Evolutionary conservation across 2,329 filamentous ascomycete genomes (phyloP), one percentile per base, ranked within the genome.

Genomic region (Didymella pomorum): DNA sequence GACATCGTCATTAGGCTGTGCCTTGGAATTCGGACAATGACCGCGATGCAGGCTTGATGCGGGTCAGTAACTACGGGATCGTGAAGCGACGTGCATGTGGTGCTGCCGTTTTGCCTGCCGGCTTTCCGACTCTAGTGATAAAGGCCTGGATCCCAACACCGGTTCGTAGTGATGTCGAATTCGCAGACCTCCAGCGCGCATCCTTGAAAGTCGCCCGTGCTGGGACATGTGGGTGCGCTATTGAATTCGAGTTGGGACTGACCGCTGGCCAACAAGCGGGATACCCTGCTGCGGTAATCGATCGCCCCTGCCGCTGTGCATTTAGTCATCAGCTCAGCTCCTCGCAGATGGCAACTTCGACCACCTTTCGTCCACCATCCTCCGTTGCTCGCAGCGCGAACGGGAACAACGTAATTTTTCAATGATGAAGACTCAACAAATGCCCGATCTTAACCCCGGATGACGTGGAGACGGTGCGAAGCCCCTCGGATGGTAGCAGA

Each of bases 41-140:
- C 29, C 42, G 45, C 52, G 44, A 39, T 58, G 41, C 45, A 21
- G 45, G 45, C 50, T 20, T 16, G 46, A 46, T 50, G 21, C 29
- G 29, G 45, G 56, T 50, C 52, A 35, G 12, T 35, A 21, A 46
- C 37, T 41, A 28, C 25, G 50, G 56, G 31, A 58, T 54, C 56
- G 56, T 58, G 51, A 58, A 58, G 51, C 51, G 50, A 51, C 8
- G 41, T 43, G 23, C 23, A n/a, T 43, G 26, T 41, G 20, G 37
- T 31, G 55, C 50, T 58, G 56, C 56, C 56, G 56, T 50, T 11
- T 51, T 50, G 29, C 56, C 49, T 50, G 56, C 56, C 56, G 56
- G 21, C 39, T 18, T 46, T 54, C 56, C 56, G 56, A 37, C 33
- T 43, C 4, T 18, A 43, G 33, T 18, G 51, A 58, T 58, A 58